These are phyloP conservation scores for Globisporangium uncinulatum DNA, from an alignment of 352 stramenopile species.

Conservation along the genomic window DNA sequence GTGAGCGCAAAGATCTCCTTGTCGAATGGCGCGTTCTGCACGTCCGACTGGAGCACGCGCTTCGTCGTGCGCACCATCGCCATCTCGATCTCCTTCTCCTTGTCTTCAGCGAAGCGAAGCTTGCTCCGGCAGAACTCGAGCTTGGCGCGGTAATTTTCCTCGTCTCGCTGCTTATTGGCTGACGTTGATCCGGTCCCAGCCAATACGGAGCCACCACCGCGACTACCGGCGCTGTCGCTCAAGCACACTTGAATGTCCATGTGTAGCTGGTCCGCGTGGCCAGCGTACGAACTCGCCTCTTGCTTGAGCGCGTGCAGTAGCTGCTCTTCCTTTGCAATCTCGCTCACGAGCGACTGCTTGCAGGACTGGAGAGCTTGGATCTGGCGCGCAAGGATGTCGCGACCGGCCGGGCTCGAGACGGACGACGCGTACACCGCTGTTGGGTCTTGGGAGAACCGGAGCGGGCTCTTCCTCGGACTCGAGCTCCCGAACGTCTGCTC, in stretches of 20 bases:
- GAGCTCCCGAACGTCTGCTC: slow-evolving; percentile 12
- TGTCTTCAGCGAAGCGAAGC: slow-evolving; percentile 52
- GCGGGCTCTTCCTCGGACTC: slow-evolving; percentile 6
- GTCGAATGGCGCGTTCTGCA: slow-evolving; percentile 46
- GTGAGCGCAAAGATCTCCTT: slow-evolving; percentile 77
- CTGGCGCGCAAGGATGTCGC: slow-evolving; percentile 36
- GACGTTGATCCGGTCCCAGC: slow-evolving; percentile 9
- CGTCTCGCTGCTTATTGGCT: slow-evolving; percentile 28
- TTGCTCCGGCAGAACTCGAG: slow-evolving; percentile 60
- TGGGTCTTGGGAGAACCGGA: neutral
- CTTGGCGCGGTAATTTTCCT: slow-evolving; percentile 34
- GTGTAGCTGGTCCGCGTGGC: slow-evolving; percentile 51
- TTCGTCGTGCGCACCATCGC: slow-evolving; percentile 72
- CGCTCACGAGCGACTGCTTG: slow-evolving; percentile 51
- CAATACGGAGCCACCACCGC: neutral
- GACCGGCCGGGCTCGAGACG: slow-evolving; percentile 21
- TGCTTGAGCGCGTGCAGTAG: slow-evolving; percentile 54
- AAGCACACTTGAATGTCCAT: slow-evolving; percentile 44
- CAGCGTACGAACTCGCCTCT: slow-evolving; percentile 30
- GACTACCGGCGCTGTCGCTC: slow-evolving; percentile 10
- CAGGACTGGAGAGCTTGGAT: slow-evolving; percentile 61
- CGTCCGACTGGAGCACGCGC: slow-evolving; percentile 46
- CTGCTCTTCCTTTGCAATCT: slow-evolving; percentile 63
- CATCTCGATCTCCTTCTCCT: slow-evolving; percentile 65
- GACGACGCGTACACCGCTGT: too few relatives aligned